A percentile compares a stretch with the other conserved stretches of the same genome.
Evolutionary conservation across 1,284 basidiomycete species (phyloP).

Genomic region (Cerrena zonata): DNA sequence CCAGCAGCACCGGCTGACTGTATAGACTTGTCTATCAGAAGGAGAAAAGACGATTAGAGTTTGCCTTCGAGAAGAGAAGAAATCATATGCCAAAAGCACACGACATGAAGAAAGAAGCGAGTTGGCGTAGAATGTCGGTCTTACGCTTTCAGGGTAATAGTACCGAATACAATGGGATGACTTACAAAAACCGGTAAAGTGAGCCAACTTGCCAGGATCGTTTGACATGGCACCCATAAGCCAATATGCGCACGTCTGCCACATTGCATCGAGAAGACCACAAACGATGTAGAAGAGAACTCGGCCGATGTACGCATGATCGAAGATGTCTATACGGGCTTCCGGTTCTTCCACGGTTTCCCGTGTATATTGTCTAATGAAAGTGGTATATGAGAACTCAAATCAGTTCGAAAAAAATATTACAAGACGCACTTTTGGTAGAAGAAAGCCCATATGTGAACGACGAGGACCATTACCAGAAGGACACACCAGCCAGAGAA

Average conservation of each 20-base stretch:
- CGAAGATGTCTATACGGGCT: constrained; percentile 46
- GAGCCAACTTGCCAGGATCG: constrained; percentile 41
- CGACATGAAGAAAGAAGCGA: neutral
- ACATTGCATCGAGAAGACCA: constrained; percentile 52
- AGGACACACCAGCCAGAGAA: constrained; percentile 59
- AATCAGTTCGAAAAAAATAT: neutral
- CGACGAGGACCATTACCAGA: constrained; percentile 53
- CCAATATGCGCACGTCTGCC: constrained; percentile 59
- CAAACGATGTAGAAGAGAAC: constrained; percentile 55
- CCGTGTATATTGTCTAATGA: constrained; percentile 53
- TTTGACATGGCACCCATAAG: constrained; percentile 47
- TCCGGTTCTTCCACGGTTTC: constrained; percentile 33
- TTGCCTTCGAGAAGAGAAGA: neutral
- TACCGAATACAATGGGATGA: constrained; percentile 4
- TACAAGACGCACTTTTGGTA: constrained; percentile 52
- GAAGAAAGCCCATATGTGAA: constrained; percentile 65
- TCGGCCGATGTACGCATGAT: constrained; percentile 44
- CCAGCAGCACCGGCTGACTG: constrained; percentile 42
- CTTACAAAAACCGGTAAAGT: constrained; percentile 43
- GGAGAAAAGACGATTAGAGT: neutral
- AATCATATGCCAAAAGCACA: constrained; percentile 6
- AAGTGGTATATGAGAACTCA: constrained; percentile 1
- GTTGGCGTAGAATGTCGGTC: neutral
- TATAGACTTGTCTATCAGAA: constrained; percentile 35
- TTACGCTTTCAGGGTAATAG: neutral